These are phyloP conservation scores for Massarina eburnea DNA, from an alignment of 2,329 filamentous ascomycete species.

Conservation along the genomic window DNA sequence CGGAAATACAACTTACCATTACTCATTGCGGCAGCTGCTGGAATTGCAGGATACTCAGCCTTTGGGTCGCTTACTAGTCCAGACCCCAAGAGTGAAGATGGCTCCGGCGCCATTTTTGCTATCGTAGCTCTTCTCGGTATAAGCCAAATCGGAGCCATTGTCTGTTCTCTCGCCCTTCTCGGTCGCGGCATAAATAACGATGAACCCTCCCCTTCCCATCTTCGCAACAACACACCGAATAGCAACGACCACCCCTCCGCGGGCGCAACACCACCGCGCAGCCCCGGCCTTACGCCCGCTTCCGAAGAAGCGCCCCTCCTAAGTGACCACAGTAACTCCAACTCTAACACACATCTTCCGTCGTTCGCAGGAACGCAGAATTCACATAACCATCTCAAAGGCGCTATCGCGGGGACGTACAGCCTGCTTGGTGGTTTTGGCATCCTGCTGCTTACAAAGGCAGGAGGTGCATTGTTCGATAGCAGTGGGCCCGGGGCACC, in stretches of 20 bases:
- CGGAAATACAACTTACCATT: slow-evolving; percentile 71
- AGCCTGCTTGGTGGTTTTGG: slow-evolving; percentile 86
- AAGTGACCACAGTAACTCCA: slow-evolving; percentile 11
- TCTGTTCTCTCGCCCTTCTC: slow-evolving; percentile 88
- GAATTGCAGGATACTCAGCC: slow-evolving; percentile 73
- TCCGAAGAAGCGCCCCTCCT: slow-evolving; percentile 34
- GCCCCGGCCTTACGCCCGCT: slow-evolving; percentile 28
- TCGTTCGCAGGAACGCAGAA: slow-evolving; percentile 15
- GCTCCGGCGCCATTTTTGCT: slow-evolving; percentile 69
- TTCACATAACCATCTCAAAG: slow-evolving; percentile 69
- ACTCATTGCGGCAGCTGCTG: slow-evolving; percentile 68
- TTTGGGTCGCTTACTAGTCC: slow-evolving; percentile 79
- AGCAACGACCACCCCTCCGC: slow-evolving; percentile 33
- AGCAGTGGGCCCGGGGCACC: slow-evolving; percentile 71
- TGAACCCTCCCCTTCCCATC: slow-evolving; percentile 23
- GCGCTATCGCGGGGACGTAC: slow-evolving; percentile 92
- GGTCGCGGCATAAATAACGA: slow-evolving; percentile 72
- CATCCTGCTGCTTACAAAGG: slow-evolving; percentile 87
- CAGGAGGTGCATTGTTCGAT: slow-evolving; percentile 87
- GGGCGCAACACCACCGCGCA: slow-evolving; percentile 36
- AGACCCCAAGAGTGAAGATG: slow-evolving; percentile 70
- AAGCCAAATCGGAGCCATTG: slow-evolving; percentile 94
- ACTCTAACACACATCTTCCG: too few relatives aligned
- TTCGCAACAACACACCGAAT: slow-evolving; percentile 12
- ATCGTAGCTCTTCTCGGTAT: slow-evolving; percentile 81